phyloP scores from a whole-genome alignment of 1,284 basidiomycete genomes.

The Hortiboletus rubellus region DNA sequence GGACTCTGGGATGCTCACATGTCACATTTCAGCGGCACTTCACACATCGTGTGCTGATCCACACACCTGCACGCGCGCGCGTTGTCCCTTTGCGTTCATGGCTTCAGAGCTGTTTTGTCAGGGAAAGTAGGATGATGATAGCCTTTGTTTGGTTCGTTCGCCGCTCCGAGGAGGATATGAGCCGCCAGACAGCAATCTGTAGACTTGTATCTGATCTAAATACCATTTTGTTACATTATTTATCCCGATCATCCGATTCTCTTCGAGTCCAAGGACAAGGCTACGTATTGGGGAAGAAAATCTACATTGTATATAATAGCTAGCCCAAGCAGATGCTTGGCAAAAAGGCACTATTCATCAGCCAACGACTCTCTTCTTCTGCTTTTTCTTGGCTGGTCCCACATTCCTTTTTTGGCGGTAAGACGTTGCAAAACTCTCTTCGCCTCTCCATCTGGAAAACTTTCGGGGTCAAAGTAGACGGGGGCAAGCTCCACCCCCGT shows the following conservation, averaged over 20 bases:
- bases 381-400: conserved; percentile 31
- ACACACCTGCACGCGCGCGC: no score
- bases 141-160: not conserved
- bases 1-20: no score
- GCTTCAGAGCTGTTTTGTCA: no score
- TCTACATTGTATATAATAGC: not conserved
- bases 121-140: not conserved
- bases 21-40: no score
- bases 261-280: not conserved
- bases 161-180: no score
- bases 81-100: no score
- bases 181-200: not conserved
- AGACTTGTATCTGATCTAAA: not conserved
- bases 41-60: no score
- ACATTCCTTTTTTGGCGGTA: conserved; percentile 39
- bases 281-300: not conserved
- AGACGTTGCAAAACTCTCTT: conserved; percentile 64
- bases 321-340: not conserved
- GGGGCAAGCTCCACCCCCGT: conserved; percentile 67
- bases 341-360: not conserved
- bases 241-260: not conserved
- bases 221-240: not conserved
- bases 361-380: conserved; percentile 12
- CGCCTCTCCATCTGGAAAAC: conserved; percentile 72
- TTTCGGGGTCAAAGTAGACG: conserved; percentile 74